Evolutionary conservation across 202 grass and related monocot species (phyloP).

Genomic region (Brachypodium distachyon): DNA sequence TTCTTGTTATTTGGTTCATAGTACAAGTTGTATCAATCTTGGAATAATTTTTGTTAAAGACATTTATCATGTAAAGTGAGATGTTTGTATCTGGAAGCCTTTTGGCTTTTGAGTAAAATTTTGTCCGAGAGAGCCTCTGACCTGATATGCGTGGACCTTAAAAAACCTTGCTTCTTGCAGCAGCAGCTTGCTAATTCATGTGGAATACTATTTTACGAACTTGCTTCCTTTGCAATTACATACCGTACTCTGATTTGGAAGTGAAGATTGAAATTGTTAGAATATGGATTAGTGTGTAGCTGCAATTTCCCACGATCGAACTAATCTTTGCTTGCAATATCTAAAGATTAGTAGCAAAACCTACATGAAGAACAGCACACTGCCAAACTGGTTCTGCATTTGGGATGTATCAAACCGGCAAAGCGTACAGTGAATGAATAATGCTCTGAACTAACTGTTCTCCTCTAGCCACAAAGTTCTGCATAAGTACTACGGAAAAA

Average conservation of each 20-base stretch:
- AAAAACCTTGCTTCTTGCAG: not conserved
- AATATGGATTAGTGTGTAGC: not conserved
- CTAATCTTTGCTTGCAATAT: not conserved
- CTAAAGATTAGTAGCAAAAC: not conserved
- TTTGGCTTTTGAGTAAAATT: constrained; percentile 15
- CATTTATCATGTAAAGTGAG: constrained; percentile 17
- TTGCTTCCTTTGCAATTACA: not conserved
- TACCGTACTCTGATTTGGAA: not conserved
- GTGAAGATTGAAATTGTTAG: not conserved
- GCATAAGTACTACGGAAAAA: not conserved
- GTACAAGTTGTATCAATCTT: not conserved
- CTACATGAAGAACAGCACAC: not conserved
- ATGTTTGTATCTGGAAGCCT: not conserved
- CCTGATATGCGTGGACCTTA: not conserved
- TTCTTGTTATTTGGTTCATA: constrained; percentile 7
- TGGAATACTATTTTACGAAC: not conserved
- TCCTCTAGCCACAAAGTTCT: not conserved
- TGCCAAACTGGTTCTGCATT: not conserved
- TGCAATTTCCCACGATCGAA: not conserved
- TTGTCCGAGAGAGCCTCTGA: not conserved
- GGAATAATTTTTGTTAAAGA: constrained; percentile 20
- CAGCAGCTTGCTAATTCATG: not conserved
- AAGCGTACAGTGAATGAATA: not conserved
- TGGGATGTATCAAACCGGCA: not conserved
- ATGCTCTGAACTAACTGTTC: not conserved